Evolutionary conservation across 805 yeast species (phyloP), one percentile per base, ranked within the genome.

Genomic region (Saccharomycopsis synnaedendra): DNA sequence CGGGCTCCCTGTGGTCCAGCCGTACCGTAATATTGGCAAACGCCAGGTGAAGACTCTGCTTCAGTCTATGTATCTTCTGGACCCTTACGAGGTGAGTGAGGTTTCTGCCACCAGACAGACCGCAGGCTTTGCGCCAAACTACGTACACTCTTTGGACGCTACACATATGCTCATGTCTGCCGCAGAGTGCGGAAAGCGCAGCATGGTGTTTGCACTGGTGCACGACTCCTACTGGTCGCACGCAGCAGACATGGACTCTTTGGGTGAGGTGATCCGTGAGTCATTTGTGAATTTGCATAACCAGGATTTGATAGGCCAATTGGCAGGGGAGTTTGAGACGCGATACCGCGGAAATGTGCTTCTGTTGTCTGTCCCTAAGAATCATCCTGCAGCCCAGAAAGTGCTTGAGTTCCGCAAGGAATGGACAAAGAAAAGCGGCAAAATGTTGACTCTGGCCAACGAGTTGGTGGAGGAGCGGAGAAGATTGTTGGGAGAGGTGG

Each of bases 211-310:
- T 71, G 96, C 97, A 0, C 80, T 97, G 0, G 98, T 90, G 29
- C 98, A 90, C 64, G 98, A 90, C 62, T 90, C 97, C 0, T 90
- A 85, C 63, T 90, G 98, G 98, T 88, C 97, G 0, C 97, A 93
- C 61, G 97, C 98, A 1, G 68, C 77, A 44, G 90, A 85, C 61
- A 79, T 90, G 39, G 81, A 80, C 51, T 60, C 59, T 3, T 81
- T 90, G 93, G 86, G 80, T 63, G 58, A 57, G 9, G 67, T 75
- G 41, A 67, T 93, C 54, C 75, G 98, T 59, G 80, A 83, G 36
- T 80, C 85, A 50, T 90, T 90, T 62, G 82, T 93, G 52, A 67
- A 73, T 45, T 68, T 90, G 48, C 97, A 90, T 61, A 75, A 75
- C 51, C 80, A 74, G 33, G 82, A 88, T 61, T 69, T 89, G 56